Percentiles rank a stretch among this genome's conserved stretches.
These are phyloP conservation scores for Termitomyces sp. DNA, from an alignment of 768 basidiomycete genomes.

Conservation along the genomic window DNA sequence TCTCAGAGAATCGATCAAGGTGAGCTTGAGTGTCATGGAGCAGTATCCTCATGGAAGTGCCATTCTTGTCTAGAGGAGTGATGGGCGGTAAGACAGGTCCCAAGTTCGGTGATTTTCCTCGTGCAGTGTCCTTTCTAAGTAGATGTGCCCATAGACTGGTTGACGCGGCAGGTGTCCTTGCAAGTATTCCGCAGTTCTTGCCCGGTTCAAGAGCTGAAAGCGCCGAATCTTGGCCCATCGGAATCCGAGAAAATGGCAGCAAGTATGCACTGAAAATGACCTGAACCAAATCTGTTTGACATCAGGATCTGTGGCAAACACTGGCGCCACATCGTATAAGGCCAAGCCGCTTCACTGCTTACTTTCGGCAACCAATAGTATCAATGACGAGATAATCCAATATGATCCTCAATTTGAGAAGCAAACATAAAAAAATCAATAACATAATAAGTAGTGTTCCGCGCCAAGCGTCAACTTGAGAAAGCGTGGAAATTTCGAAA, in stretches of 20 bases:
- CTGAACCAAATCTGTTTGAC: background rate
- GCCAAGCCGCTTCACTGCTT: too few relatives aligned
- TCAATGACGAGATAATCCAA: too few relatives aligned
- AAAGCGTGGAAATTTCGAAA: too few relatives aligned
- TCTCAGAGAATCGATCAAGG: conserved; percentile 61
- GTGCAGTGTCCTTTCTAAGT: conserved; percentile 38
- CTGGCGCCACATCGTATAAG: background rate
- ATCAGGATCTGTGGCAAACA: background rate
- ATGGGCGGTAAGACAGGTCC: conserved; percentile 25
- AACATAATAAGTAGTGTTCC: too few relatives aligned
- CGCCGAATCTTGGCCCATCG: background rate
- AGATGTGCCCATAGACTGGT: conserved; percentile 57
- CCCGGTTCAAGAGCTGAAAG: conserved; percentile 3
- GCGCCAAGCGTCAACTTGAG: too few relatives aligned
- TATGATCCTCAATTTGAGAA: too few relatives aligned
- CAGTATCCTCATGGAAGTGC: conserved; percentile 68
- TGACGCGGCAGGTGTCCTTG: conserved; percentile 28
- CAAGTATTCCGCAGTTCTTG: conserved; percentile 17
- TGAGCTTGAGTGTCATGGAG: conserved; percentile 72
- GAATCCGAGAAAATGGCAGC: background rate
- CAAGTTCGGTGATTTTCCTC: conserved; percentile 18
- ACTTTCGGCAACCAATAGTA: too few relatives aligned
- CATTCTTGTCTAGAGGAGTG: conserved; percentile 59
- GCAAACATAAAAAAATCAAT: too few relatives aligned
- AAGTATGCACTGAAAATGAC: too few relatives aligned